Evolutionary conservation across 2,329 filamentous ascomycete species (phyloP), one percentile per base, ranked within the genome.

Genomic region (Stachybotrys chartarum): DNA sequence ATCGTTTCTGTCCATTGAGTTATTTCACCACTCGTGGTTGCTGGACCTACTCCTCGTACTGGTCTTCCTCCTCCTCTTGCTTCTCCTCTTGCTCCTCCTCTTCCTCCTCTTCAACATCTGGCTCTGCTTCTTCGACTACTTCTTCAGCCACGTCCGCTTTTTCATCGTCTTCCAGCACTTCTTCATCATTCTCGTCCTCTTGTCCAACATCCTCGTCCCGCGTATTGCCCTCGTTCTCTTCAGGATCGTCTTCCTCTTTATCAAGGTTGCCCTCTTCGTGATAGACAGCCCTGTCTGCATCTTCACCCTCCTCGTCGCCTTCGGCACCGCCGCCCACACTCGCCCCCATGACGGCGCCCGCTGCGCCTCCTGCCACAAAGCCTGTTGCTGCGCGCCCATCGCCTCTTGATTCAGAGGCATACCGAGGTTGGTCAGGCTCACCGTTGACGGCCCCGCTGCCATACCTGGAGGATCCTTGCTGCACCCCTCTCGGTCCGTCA

Each of bases 1-100:
- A 24, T 24, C 24, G 24, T 24, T 24, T 24, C 24, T 24, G 24
- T 24, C 24, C 24, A 4, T 24, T 24, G 3, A 4, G 24, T 24
- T 4, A 4, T 4, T 4, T 24, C 3, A 24, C 4, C 4, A 24
- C 24, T 24, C 24, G 24, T 24, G 24, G 2, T 3, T 24, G 24
- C 4, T 24, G 24, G 24, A 24, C 24, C 24, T 24, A 4, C 24
- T 24, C 24, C 16, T 44, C 30, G 1, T 18, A 44, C 12, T 55
- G 32, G 6, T 55, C 24, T 32, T 54, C n/a, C 12, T 53, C n/a
- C 12, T 53, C 47, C 31, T 51, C 47, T 12, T 53, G 46, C 2
- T 54, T 50, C 8, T 56, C 45, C 18, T 53, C 47, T 30, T 18
- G 47, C 42, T 54, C 55, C 12, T 51, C 53, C 14, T 47, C 53